phyloP scores from a whole-genome alignment of 257 asterid genomes.

The Solanum sitiens region DNA sequence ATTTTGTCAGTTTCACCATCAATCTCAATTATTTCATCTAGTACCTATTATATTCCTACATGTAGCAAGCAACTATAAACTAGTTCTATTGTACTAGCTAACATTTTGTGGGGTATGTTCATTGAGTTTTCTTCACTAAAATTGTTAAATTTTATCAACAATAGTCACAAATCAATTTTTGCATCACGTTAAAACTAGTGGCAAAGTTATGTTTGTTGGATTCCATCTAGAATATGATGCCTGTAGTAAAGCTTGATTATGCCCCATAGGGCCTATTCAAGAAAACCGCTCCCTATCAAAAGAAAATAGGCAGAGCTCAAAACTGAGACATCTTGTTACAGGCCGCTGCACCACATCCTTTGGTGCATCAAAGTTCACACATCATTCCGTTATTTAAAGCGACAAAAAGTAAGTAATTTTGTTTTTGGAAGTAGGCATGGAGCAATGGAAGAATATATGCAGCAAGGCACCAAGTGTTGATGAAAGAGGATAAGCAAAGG shows the following conservation, averaged over 20 bases:
- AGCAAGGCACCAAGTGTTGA: constrained; percentile 38
- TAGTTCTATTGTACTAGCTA: background rate
- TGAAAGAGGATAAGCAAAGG: constrained; percentile 34
- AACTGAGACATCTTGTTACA: background rate
- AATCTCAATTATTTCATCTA: background rate
- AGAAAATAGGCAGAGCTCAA: background rate
- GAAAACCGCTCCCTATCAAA: background rate
- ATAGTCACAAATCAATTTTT: background rate
- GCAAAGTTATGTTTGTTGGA: background rate
- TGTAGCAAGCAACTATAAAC: background rate
- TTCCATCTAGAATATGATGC: background rate
- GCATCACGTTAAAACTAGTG: background rate
- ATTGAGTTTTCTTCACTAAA: background rate
- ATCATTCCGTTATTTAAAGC: background rate
- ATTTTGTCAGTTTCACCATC: background rate
- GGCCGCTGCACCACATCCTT: background rate
- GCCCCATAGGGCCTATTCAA: background rate
- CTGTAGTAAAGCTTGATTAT: background rate
- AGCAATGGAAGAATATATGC: constrained; percentile 54
- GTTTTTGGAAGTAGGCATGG: constrained; percentile 40
- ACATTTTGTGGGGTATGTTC: background rate
- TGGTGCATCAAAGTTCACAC: background rate
- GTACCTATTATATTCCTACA: background rate
- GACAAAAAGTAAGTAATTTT: background rate
- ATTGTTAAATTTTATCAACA: background rate